These are phyloP conservation scores for Acacia concinna DNA, from an alignment of 331 rosid genomes.

Conservation along the genomic window DNA sequence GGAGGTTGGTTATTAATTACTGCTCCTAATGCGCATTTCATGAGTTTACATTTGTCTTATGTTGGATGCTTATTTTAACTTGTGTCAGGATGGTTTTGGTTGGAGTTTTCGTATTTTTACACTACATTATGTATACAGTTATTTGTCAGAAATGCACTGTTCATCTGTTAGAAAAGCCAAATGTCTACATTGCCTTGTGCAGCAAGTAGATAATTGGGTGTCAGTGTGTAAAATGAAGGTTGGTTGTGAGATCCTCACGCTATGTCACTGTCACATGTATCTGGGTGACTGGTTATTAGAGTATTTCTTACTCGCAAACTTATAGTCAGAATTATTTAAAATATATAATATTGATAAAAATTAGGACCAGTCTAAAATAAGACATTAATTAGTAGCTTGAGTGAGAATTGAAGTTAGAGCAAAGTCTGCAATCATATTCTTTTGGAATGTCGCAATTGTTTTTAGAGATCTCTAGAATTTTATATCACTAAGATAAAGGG, in stretches of 20 bases:
- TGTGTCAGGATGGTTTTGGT: neutral
- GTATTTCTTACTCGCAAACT: neutral
- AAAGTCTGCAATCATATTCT: neutral
- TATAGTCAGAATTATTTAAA: neutral
- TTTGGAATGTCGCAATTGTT: neutral
- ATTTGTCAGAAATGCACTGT: conserved; percentile 29
- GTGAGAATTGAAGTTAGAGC: neutral
- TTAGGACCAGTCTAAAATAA: neutral
- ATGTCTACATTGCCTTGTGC: conserved; percentile 7
- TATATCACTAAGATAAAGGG: neutral
- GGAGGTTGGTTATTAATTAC: conserved; percentile 62
- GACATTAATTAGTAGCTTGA: neutral
- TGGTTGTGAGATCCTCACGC: neutral
- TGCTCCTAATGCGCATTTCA: neutral
- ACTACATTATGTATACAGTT: neutral
- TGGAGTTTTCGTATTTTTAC: neutral
- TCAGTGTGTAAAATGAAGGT: neutral
- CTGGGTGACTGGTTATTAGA: neutral
- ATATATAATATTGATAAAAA: too few relatives aligned
- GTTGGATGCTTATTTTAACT: neutral
- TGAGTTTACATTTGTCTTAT: neutral
- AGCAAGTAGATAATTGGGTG: neutral
- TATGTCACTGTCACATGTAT: neutral
- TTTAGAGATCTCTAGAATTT: neutral
- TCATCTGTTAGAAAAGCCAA: neutral